Conservation (phyloP, 2,329 filamentous ascomycete species). For the Bipolaris cookei region DNA sequence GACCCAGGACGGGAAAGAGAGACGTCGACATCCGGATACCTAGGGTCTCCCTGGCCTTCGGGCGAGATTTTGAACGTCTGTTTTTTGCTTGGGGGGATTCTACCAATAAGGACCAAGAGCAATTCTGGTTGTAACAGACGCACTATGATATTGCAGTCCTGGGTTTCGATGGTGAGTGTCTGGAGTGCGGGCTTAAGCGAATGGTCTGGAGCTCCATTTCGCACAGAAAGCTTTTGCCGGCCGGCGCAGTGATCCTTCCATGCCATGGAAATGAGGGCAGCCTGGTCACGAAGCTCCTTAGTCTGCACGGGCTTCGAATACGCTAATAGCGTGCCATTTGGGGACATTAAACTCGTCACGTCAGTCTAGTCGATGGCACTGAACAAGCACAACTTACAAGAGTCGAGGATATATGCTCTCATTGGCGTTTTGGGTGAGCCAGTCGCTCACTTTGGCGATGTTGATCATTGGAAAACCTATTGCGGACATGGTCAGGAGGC, state of each 20-base stretch:
- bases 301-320: slow-evolving; percentile 58
- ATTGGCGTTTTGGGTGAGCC: slow-evolving; percentile 54
- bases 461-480: slow-evolving; percentile 50
- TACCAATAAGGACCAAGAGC: slow-evolving; percentile 57
- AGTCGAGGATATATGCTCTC: slow-evolving; percentile 53
- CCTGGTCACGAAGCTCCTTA: slow-evolving; percentile 57
- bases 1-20: slow-evolving; percentile 12
- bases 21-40: slow-evolving; percentile 43
- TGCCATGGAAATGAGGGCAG: slow-evolving; percentile 56
- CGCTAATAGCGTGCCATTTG: slow-evolving; percentile 58
- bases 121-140: slow-evolving; percentile 55
- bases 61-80: slow-evolving; percentile 52
- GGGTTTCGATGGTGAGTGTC: slow-evolving; percentile 56
- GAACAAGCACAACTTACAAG: slow-evolving; percentile 44
- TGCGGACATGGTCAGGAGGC: slow-evolving; percentile 22
- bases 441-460: slow-evolving; percentile 52
- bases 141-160: slow-evolving; percentile 55
- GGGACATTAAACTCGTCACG: slow-evolving; percentile 54
- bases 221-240: slow-evolving; percentile 22
- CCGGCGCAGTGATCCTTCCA: slow-evolving; percentile 55
- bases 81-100: slow-evolving; percentile 52
- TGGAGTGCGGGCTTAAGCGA: slow-evolving; percentile 42
- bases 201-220: slow-evolving; percentile 12
- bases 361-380: slow-evolving; percentile 12
- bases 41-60: slow-evolving; percentile 50